Base-by-base conservation (phyloP, 805 yeast species). In the Metschnikowia chrysomelidarum region DNA sequence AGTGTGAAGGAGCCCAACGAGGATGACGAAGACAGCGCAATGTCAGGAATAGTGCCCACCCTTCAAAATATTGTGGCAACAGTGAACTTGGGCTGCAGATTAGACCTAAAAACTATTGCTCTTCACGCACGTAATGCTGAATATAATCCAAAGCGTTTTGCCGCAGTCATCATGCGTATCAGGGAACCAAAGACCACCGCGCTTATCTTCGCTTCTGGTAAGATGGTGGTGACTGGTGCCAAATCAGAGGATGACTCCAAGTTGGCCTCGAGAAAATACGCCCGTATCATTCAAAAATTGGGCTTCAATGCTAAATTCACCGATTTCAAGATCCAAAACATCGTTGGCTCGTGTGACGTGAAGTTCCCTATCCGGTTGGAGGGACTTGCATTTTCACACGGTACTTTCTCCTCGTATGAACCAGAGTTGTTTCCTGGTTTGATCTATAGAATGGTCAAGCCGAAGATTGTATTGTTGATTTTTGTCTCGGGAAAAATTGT, bases 181-280 rank as follows among this genome's bases (percentile, higher is more conserved):
- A 79, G 98, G 64, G 98, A 93, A 61, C 98, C 98, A 12, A 93
- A 93, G 62, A 93, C 98, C 1, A 93, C 98, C 2, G 98, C 98
- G 0, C 73, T 93, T 50, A 93, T 93, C 48, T 93, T 93, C 62
- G 98, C 98, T 2, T 88, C 97, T 2, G 98, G 98, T 55, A 93
- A 93, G 64, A 93, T 93, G 98, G 98, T 93, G 50, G 98, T 93
- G 11, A 93, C 98, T 19, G 98, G 98, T 76, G 98, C 98, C 16
- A 93, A 93, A 63, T 84, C 95, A 23, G 98, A 93, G 62, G 98
- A 93, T 59, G 98, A 93, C 59, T 87, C 97, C n/a, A 93, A 93
- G 62, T 74, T 93, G 47, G 98, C 98, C 1, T 87, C 96, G 14
- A 79, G 98, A 67, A 93, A 93, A 61, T 93, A 93, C 54, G 98